Evolutionary conservation across 2,329 filamentous ascomycete species (phyloP).

Genomic region (Thermothelomyces thermophilus): DNA sequence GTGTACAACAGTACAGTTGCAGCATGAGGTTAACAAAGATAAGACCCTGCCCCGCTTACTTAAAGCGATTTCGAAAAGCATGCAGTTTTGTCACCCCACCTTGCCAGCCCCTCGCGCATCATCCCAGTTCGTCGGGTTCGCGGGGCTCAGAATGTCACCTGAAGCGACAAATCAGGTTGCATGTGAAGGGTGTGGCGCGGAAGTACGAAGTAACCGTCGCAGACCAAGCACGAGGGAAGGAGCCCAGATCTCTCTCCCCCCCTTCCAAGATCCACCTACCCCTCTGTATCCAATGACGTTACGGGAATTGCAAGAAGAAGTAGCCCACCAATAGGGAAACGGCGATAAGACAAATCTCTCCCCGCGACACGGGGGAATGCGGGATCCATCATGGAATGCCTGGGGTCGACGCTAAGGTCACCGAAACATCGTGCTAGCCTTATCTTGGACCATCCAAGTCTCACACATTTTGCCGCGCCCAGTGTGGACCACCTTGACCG

Average conservation of each 20-base stretch:
- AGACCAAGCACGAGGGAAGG: too few species aligned
- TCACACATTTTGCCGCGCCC: too few species aligned
- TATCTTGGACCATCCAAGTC: not conserved
- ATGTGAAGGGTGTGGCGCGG: too few species aligned
- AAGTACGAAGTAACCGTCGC: too few species aligned
- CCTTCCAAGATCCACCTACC: not conserved
- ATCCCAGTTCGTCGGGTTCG: not conserved
- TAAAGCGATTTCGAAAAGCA: not conserved
- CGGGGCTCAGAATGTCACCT: not conserved
- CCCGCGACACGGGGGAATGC: constrained; percentile 3
- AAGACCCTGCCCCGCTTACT: not conserved
- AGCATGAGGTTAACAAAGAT: not conserved
- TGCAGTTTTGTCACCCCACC: not conserved
- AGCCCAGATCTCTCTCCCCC: too few species aligned
- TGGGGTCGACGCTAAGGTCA: not conserved
- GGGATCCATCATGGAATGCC: not conserved
- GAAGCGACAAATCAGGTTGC: not conserved
- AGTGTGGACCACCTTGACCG: not conserved
- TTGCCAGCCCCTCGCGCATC: not conserved
- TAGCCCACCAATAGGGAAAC: not conserved
- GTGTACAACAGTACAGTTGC: too few species aligned
- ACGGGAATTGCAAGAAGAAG: not conserved
- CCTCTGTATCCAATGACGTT: not conserved
- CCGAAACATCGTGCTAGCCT: not conserved
- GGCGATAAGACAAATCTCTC: constrained; percentile 5